phyloP scores from a whole-genome alignment of 371 early-diverging fungal species.

The Mucor irregularis region DNA sequence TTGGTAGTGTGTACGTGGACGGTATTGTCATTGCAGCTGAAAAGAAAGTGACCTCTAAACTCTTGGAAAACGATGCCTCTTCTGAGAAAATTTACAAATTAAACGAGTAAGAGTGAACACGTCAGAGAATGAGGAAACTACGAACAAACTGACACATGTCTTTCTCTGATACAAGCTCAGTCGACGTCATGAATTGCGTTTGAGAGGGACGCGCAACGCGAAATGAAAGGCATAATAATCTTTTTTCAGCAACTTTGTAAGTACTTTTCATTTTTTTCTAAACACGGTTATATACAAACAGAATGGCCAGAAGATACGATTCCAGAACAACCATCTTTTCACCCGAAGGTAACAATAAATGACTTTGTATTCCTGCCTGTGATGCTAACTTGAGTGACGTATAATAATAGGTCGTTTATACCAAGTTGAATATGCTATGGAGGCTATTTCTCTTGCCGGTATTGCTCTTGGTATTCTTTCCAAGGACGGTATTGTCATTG shows the following conservation, averaged over 20 bases:
- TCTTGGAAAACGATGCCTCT: constrained; percentile 82
- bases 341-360: constrained; percentile 83
- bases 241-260: no score
- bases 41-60: constrained; percentile 91
- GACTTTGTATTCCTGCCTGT: no score
- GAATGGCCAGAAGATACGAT: constrained; percentile 95
- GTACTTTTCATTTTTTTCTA: constrained; percentile 3
- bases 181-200: background rate
- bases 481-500: constrained; percentile 95
- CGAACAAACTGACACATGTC: background rate
- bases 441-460: constrained; percentile 98
- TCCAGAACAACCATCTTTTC: constrained; percentile 98
- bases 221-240: background rate
- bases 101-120: constrained; percentile 91
- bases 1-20: constrained; percentile 92
- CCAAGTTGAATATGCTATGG: constrained; percentile 99
- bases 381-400: no score
- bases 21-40: constrained; percentile 98
- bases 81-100: constrained; percentile 97
- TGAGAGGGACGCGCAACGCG: constrained; percentile 10
- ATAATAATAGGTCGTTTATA: constrained; percentile 90
- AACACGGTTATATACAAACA: constrained; percentile 2
- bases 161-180: background rate
- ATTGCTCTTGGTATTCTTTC: constrained; percentile 94
- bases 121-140: background rate